Base-by-base conservation (phyloP, 768 basidiomycete species). In the Leccinum subtestaceum region DNA sequence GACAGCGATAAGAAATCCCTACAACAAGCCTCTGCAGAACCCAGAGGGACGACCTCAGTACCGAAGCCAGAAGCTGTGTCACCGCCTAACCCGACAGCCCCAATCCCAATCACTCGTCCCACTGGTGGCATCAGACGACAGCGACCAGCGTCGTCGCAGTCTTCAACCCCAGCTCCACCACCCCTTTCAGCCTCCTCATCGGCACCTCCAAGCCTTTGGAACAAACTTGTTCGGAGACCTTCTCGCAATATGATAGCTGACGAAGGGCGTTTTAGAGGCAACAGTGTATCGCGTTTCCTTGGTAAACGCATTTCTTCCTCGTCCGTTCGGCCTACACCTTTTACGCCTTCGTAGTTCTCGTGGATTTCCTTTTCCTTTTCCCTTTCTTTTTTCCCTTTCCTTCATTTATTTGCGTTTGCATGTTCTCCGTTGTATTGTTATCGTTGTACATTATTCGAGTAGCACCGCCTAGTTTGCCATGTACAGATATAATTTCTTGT, bases 221-320 rank as follows among this genome's bases (percentile, higher is more conserved):
- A 59, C 40, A 70, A 56, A 29, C 59, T 71, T 27, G 65, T 56
- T 25, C 58, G 62, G 21, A 60, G 53, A 21, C 57, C 60, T 43
- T 67, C 66, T 52, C 67, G 64, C 38, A 65, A 52, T 40, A 40
- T 21, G 4, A 15, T 57, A 8, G 49, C 21, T 19, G 61, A 60
- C 11, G 58, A 64, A n/a, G 70, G 59, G n/a, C 25, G 51, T 2
- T 12, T 57, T 11, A 65, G 62, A 40, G 51, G 53, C 15, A 65
- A 62, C 17, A 60, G 52, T 29, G 58, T 71, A 2, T 65, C 65
- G 17, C 69, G 71, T 58, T 61, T 74, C 11, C 52, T 69, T n/a
- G 55, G 55, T 17, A 58, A 51, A 56, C 58, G 61, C 21, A 29
- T 59, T 6, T 49, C 69, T 19, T 53, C 57, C 17, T 63, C 59